phyloP scores from a whole-genome alignment of 805 yeast species.

The Teunomyces cretensis region DNA sequence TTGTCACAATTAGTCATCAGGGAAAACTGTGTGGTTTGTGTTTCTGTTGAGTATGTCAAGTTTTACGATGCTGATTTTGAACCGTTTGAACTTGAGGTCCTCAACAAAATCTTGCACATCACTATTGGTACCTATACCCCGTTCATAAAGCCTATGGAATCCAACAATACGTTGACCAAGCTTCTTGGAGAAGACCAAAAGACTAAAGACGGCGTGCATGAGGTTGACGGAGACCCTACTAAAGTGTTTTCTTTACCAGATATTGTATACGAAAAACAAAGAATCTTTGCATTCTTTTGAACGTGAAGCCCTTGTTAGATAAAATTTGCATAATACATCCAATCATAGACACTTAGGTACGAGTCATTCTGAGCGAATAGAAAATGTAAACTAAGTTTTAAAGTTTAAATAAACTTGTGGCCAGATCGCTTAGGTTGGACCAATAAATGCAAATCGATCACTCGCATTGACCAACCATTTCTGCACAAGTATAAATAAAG shows the following conservation, averaged over 20 bases:
- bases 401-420: too few relatives aligned
- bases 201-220: neutral
- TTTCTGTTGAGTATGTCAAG: slow-evolving; percentile 42
- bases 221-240: neutral
- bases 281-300: slow-evolving; percentile 5
- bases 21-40: slow-evolving; percentile 47
- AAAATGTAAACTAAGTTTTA: too few relatives aligned
- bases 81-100: slow-evolving; percentile 32
- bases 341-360: neutral
- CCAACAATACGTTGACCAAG: slow-evolving; percentile 35
- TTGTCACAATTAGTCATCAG: slow-evolving; percentile 51
- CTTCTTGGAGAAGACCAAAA: neutral
- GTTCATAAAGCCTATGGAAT: slow-evolving; percentile 49
- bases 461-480: too few relatives aligned
- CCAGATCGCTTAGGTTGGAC: too few relatives aligned
- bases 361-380: too few relatives aligned
- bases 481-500: too few relatives aligned
- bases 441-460: too few relatives aligned
- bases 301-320: too few relatives aligned
- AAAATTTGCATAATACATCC: neutral
- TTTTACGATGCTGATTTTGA: slow-evolving; percentile 6
- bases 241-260: slow-evolving; percentile 2
- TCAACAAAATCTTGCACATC: slow-evolving; percentile 50
- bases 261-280: slow-evolving; percentile 4
- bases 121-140: slow-evolving; percentile 63